phyloP scores from a whole-genome alignment of 164 flowering plant species.

The Piper longum region DNA sequence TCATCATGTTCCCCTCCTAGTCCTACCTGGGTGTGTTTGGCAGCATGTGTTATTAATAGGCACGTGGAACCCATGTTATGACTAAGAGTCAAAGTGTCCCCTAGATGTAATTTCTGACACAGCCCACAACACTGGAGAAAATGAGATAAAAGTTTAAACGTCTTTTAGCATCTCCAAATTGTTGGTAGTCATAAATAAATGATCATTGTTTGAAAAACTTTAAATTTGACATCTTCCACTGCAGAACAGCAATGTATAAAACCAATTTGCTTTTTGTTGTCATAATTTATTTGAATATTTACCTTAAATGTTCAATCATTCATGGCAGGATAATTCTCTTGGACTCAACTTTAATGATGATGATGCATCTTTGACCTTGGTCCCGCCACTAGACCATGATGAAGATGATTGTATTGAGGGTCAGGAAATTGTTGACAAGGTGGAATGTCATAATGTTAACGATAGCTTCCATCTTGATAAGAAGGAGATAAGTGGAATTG shows the following conservation, averaged over 20 bases:
- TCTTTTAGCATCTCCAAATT: too few relatives aligned
- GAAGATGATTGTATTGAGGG: constrained; percentile 42
- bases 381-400: constrained; percentile 34
- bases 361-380: constrained; percentile 51
- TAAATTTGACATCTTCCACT: too few relatives aligned
- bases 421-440: constrained; percentile 24
- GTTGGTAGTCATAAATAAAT: too few relatives aligned
- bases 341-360: constrained; percentile 42
- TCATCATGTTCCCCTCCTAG: too few relatives aligned
- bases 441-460: constrained; percentile 15
- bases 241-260: neutral
- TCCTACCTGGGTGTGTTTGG: too few relatives aligned
- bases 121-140: too few relatives aligned
- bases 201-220: too few relatives aligned
- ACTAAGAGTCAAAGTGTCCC: too few relatives aligned
- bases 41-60: too few relatives aligned
- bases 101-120: too few relatives aligned
- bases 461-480: constrained; percentile 15
- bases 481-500: constrained; percentile 19
- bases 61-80: too few relatives aligned
- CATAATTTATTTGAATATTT: neutral
- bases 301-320: neutral
- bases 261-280: neutral
- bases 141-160: too few relatives aligned
- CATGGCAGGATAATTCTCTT: constrained; percentile 33